phyloP scores from a whole-genome alignment of 805 yeast species.

The Pichia occidentalis region DNA sequence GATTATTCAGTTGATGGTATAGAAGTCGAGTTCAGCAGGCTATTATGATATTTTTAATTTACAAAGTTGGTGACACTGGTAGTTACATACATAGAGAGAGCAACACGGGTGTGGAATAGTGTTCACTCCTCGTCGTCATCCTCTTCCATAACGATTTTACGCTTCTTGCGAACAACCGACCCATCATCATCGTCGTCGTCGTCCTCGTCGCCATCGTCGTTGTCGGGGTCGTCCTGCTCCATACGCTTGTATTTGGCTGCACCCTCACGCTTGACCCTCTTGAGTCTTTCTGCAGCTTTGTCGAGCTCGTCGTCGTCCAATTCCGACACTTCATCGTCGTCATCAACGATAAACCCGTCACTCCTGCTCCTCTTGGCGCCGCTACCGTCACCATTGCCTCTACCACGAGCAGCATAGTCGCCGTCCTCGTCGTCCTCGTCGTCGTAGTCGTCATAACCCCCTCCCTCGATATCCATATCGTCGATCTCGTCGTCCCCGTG shows the following conservation, averaged over 20 bases:
- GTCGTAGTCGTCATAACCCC: constrained; percentile 18
- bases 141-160: constrained; percentile 41
- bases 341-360: constrained; percentile 33
- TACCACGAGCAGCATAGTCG: constrained; percentile 11
- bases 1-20: no score
- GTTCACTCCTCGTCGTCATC: constrained; percentile 55
- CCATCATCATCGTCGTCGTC: constrained; percentile 50
- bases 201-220: constrained; percentile 42
- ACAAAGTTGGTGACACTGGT: no score
- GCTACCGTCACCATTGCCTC: constrained; percentile 12
- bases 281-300: constrained; percentile 53
- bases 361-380: constrained; percentile 26
- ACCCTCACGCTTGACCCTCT: constrained; percentile 49
- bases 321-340: constrained; percentile 27
- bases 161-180: constrained; percentile 36
- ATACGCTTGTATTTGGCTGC: constrained; percentile 44
- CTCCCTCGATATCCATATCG: constrained; percentile 38
- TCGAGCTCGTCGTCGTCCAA: constrained; percentile 36
- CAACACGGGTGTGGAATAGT: no score
- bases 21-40: no score
- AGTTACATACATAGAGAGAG: no score
- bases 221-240: constrained; percentile 43
- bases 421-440: constrained; percentile 14
- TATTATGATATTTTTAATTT: no score
- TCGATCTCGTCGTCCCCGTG: no score